A percentile compares a stretch with the other conserved stretches of the same genome.
Conservation (phyloP, 257 asterid genomes). For the Salvia rosmarinus region DNA sequence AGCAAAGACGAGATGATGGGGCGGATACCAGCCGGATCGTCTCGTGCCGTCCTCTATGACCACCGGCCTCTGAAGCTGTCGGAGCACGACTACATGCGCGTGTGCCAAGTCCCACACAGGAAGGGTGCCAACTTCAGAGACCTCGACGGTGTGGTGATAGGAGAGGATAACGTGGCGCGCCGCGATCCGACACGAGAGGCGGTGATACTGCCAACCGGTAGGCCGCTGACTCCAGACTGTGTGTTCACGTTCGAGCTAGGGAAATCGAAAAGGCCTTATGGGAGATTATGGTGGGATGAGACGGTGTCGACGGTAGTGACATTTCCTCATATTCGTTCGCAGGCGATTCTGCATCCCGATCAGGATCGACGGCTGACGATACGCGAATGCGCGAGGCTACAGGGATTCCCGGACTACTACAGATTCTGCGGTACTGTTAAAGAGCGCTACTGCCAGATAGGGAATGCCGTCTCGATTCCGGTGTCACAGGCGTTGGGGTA, state of each 20-base stretch:
- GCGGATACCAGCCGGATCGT: constrained; percentile 20
- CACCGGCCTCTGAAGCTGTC: constrained; percentile 63
- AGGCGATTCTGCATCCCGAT: constrained; percentile 77
- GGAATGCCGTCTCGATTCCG: constrained; percentile 84
- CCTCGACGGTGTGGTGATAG: constrained; percentile 70
- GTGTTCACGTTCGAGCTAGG: constrained; percentile 59
- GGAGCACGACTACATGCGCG: constrained; percentile 62
- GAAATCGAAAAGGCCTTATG: constrained; percentile 72
- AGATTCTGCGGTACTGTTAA: constrained; percentile 64
- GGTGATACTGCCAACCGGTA: constrained; percentile 69
- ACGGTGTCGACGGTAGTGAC: constrained; percentile 79
- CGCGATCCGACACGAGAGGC: constrained; percentile 59
- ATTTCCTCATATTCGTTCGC: constrained; percentile 51
- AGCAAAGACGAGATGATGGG: constrained; percentile 66
- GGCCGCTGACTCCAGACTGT: constrained; percentile 64
- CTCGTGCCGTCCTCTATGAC: constrained; percentile 43
- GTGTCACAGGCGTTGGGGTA: constrained; percentile 77
- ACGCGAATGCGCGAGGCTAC: constrained; percentile 82
- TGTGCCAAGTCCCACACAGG: constrained; percentile 60
- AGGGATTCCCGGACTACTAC: constrained; percentile 89
- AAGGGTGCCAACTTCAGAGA: constrained; percentile 91
- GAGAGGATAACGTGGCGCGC: constrained; percentile 64
- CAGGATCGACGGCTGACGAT: constrained; percentile 78
- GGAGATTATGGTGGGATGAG: constrained; percentile 95
- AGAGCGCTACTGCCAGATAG: constrained; percentile 77